A percentile compares a stretch with the other conserved stretches of the same genome.
Evolutionary conservation across 139 green algal species (phyloP).

Genomic region (Chlamydomonas sphaeroides): DNA sequence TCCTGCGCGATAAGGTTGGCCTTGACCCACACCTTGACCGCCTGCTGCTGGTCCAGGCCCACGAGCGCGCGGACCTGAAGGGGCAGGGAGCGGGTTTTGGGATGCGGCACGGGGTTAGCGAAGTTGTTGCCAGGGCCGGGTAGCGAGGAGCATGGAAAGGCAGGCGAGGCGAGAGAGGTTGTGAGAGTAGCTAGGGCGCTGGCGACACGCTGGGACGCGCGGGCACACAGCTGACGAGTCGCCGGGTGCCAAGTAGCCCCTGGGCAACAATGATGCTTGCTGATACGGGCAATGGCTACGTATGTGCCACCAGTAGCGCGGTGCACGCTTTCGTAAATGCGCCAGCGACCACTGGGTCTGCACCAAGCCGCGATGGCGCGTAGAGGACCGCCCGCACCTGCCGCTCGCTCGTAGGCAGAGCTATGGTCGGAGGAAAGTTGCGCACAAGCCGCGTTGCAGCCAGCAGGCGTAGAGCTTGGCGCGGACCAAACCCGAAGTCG

Average conservation of each 20-base stretch:
- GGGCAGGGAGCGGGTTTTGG: background rate
- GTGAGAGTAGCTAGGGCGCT: too few relatives aligned
- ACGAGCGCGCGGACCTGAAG: conserved; percentile 41
- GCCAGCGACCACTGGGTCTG: too few relatives aligned
- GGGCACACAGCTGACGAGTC: too few relatives aligned
- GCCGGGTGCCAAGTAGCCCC: too few relatives aligned
- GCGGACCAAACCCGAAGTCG: conserved; percentile 35
- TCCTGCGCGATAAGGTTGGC: conserved; percentile 33
- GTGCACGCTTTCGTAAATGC: too few relatives aligned
- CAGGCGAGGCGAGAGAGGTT: too few relatives aligned
- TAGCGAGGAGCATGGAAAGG: background rate
- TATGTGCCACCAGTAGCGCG: too few relatives aligned
- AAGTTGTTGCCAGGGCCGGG: background rate
- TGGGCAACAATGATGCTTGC: too few relatives aligned
- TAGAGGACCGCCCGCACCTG: too few relatives aligned
- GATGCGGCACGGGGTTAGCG: background rate
- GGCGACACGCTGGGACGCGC: too few relatives aligned
- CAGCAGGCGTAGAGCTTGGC: conserved; percentile 27
- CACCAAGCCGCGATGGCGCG: background rate
- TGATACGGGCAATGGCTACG: too few relatives aligned
- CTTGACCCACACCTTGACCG: conserved; percentile 44
- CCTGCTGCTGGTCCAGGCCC: conserved; percentile 40
- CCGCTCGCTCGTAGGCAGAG: conserved; percentile 26
- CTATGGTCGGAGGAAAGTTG: conserved; percentile 33
- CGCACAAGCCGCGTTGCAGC: conserved; percentile 32